Evolutionary conservation across 331 rosid species (phyloP), one percentile per base, ranked within the genome.

Genomic region (Ulmus americana): DNA sequence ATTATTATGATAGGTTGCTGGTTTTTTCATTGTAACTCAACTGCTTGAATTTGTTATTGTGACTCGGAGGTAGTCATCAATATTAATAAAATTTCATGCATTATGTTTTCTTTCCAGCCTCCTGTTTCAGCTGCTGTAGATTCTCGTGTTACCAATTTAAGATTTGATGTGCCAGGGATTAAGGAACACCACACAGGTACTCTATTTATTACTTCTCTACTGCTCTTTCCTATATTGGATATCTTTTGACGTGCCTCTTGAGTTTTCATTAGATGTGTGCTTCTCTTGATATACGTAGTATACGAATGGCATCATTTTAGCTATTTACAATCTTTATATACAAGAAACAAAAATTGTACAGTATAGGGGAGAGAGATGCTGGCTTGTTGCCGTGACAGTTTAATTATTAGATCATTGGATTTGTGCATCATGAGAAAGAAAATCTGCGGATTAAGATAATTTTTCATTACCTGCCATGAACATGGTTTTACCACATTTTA

Each of bases 161-260:
- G 59, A 76, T 87, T 86, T 56, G 86, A 73, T 77, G 79, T 83
- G 70, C 88, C 90, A 43, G 85, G 83, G 81, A 90, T 78, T 50
- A 84, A 85, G 64, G 95, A 87, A 72, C 82, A 79, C 49, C 80
- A 77, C 74, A 84, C 80, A 63, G 90, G 95, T 83, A 46, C 61
- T 83, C 68, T 60, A 45, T 44, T 52, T 20, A 22, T 73, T 45
- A 47, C 20, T 49, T 3, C 20, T 41, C 20, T 55, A 10, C 43
- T 65, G 47, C 50, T 48, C 69, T 46, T 69, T n/a, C 54, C 10
- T 6, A 15, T 61, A 14, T 65, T 15, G 12, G 13, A 47, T 47
- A 38, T 46, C 49, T 59, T 48, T 49, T 41, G 5, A 9, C 16
- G 39, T n/a, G 6, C 57, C 64, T 28, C 40, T 46, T 46, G 35